Percentiles rank a stretch among this genome's conserved stretches.
Evolutionary conservation across 1,284 basidiomycete species (phyloP).

Genomic region (Irpex lacteus): DNA sequence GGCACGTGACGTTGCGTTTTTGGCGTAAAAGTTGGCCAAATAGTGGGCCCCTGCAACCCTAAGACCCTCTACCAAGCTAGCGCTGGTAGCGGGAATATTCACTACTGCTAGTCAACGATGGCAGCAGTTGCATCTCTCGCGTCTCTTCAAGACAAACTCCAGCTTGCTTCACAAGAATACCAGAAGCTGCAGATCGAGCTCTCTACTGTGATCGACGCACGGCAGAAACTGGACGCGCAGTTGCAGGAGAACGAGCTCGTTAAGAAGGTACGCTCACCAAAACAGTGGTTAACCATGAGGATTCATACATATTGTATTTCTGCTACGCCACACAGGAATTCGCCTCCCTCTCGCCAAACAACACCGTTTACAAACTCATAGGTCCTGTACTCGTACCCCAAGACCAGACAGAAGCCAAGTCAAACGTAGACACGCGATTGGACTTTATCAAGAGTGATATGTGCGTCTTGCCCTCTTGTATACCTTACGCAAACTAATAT

Average conservation of each 20-base stretch:
- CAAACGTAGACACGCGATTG: slow-evolving; percentile 88
- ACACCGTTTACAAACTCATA: slow-evolving; percentile 89
- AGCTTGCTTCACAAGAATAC: slow-evolving; percentile 64
- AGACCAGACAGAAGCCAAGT: slow-evolving; percentile 85
- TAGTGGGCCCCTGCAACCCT: no score
- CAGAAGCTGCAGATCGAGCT: slow-evolving; percentile 77
- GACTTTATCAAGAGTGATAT: slow-evolving; percentile 91
- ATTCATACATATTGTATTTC: neutral
- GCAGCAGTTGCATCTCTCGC: neutral
- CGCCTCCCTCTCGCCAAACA: slow-evolving; percentile 68
- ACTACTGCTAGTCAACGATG: neutral
- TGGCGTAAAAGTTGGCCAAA: no score
- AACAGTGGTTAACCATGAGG: neutral
- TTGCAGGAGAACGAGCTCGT: slow-evolving; percentile 91
- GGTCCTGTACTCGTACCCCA: slow-evolving; percentile 92
- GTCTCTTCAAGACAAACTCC: slow-evolving; percentile 46
- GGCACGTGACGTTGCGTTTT: no score
- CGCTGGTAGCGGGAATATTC: no score
- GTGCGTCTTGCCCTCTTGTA: slow-evolving; percentile 45
- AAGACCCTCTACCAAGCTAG: no score
- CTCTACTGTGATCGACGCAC: slow-evolving; percentile 68
- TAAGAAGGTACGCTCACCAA: slow-evolving; percentile 62
- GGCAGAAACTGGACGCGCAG: slow-evolving; percentile 86
- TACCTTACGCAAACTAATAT: slow-evolving; percentile 6
- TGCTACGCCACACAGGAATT: slow-evolving; percentile 67